phyloP scores from a whole-genome alignment of 106 monocot species.

The Dendrobium huoshanense region DNA sequence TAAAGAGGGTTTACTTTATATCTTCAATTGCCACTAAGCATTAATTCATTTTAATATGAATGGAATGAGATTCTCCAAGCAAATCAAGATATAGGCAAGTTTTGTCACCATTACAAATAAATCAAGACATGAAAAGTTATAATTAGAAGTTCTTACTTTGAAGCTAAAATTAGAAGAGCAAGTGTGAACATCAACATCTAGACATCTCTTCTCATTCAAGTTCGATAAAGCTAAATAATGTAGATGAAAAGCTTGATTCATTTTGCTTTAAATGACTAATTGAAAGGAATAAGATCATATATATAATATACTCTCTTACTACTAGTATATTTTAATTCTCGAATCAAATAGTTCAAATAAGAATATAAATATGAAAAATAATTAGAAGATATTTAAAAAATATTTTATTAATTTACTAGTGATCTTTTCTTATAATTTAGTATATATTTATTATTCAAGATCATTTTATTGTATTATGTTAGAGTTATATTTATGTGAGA shows the following conservation, averaged over 20 bases:
- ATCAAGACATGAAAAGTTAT: neutral
- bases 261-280: neutral
- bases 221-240: neutral
- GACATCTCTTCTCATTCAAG: neutral
- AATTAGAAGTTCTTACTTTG: neutral
- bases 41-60: neutral
- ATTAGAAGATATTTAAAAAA: too few species aligned
- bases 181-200: neutral
- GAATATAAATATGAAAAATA: too few species aligned
- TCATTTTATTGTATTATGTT: too few species aligned
- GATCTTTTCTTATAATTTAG: too few species aligned
- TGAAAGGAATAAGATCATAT: neutral
- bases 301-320: neutral
- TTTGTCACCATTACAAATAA: neutral
- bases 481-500: too few species aligned
- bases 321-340: too few species aligned
- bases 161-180: neutral
- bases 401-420: too few species aligned
- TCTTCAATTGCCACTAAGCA: too few species aligned
- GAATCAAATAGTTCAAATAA: too few species aligned
- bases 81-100: neutral
- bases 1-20: too few species aligned
- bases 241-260: neutral
- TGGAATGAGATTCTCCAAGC: constrained; percentile 1
- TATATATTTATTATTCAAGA: too few species aligned